Conservation (phyloP, 148 eudicot genomes). For the Rheum nobile region DNA sequence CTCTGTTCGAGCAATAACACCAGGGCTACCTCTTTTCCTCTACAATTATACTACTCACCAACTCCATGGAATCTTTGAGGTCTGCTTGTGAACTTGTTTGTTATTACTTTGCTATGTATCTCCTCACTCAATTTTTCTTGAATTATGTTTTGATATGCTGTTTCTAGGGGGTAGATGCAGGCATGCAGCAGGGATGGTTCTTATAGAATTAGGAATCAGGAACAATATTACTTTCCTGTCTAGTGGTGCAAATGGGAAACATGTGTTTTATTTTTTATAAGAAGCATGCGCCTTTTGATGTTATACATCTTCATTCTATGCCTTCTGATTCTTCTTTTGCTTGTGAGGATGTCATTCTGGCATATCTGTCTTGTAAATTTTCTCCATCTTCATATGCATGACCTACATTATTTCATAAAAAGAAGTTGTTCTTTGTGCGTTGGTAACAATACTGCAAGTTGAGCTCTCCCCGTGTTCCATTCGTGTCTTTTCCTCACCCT, state of each 20-base stretch:
- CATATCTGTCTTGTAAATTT: too few species aligned
- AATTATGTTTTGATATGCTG: neutral
- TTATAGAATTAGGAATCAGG: neutral
- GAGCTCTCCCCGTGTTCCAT: neutral
- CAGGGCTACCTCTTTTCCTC: slow-evolving; percentile 94
- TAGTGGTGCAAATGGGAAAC: neutral
- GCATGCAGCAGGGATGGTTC: neutral
- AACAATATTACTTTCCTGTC: neutral
- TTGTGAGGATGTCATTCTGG: too few species aligned
- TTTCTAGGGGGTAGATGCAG: neutral
- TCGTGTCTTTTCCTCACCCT: neutral
- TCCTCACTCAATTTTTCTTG: neutral
- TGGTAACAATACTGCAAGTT: too few species aligned
- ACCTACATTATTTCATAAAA: too few species aligned
- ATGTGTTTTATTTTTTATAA: neutral
- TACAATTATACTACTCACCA: slow-evolving; percentile 98
- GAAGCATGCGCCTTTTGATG: neutral
- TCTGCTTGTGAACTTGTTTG: slow-evolving; percentile 16
- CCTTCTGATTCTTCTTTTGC: neutral
- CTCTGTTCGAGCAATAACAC: slow-evolving; percentile 95
- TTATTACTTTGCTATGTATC: neutral
- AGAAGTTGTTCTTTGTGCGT: too few species aligned
- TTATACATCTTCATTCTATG: neutral
- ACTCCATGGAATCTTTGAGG: slow-evolving; percentile 97
- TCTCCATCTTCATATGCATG: too few species aligned